These are phyloP conservation scores for Echites panduratus DNA, from an alignment of 257 asterid species.

Conservation along the genomic window DNA sequence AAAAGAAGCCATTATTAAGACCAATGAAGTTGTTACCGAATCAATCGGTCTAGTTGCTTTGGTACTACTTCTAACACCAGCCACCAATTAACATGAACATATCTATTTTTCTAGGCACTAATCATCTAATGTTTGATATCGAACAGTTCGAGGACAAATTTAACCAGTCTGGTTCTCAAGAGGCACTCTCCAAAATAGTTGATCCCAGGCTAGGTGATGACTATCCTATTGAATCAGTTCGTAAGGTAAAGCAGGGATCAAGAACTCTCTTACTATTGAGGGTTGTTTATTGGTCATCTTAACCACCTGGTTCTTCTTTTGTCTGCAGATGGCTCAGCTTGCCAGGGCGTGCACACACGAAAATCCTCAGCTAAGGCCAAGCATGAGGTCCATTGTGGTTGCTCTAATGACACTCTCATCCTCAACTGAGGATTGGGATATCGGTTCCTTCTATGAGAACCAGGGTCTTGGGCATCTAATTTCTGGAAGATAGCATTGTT, in stretches of 20 bases:
- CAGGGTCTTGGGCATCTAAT: conserved; percentile 61
- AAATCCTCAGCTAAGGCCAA: conserved; percentile 78
- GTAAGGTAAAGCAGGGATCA: conserved; percentile 39
- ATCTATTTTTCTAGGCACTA: neutral
- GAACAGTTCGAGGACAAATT: conserved; percentile 68
- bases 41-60: conserved; percentile 66
- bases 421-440: conserved; percentile 78
- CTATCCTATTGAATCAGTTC: conserved; percentile 54
- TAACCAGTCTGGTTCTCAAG: conserved; percentile 42
- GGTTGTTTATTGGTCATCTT: neutral
- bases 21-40: conserved; percentile 51
- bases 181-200: conserved; percentile 43
- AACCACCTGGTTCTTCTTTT: neutral
- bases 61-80: conserved; percentile 32
- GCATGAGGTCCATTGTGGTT: conserved; percentile 84
- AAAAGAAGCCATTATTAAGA: conserved; percentile 60
- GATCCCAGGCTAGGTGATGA: conserved; percentile 72
- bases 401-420: conserved; percentile 88
- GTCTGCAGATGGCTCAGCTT: conserved; percentile 63
- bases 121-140: neutral
- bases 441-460: conserved; percentile 67
- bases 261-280: neutral
- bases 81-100: neutral
- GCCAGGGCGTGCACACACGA: conserved; percentile 79
- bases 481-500: conserved; percentile 52